Conservation (phyloP, 192 early-diverging fungal species). For the Gonapodya prolifera region DNA sequence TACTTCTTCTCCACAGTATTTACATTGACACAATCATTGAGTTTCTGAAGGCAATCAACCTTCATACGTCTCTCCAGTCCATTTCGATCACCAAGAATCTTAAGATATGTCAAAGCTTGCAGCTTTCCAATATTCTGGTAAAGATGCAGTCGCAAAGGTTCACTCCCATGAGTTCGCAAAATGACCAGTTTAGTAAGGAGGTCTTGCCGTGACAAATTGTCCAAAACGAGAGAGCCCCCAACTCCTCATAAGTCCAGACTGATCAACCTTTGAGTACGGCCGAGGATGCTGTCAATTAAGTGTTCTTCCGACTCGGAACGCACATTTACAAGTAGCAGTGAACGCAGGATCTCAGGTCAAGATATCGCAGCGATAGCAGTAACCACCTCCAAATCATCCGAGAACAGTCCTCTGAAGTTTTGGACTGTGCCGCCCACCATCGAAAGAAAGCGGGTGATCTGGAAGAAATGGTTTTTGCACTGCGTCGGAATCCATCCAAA, state of each 20-base stretch:
- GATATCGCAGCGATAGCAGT: background rate
- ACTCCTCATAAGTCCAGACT: background rate
- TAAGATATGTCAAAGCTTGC: background rate
- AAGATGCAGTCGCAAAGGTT: background rate
- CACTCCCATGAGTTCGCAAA: background rate
- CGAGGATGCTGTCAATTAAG: background rate
- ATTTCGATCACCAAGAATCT: background rate
- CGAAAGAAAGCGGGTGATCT: background rate
- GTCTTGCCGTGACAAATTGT: background rate
- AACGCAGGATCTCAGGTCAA: background rate
- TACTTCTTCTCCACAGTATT: background rate
- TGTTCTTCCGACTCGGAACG: background rate
- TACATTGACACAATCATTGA: background rate
- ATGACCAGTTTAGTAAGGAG: background rate
- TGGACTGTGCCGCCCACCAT: background rate
- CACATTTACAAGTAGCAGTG: background rate
- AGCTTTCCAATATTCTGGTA: background rate
- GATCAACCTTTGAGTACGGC: background rate
- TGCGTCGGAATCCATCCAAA: background rate
- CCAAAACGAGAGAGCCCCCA: background rate
- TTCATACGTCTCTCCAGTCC: background rate
- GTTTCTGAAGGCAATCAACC: background rate
- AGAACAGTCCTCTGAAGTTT: background rate
- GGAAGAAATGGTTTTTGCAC: background rate
- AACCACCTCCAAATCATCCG: background rate